These are phyloP conservation scores for Lolium perenne DNA, from an alignment of 176 grass and related monocot species.

Conservation along the genomic window DNA sequence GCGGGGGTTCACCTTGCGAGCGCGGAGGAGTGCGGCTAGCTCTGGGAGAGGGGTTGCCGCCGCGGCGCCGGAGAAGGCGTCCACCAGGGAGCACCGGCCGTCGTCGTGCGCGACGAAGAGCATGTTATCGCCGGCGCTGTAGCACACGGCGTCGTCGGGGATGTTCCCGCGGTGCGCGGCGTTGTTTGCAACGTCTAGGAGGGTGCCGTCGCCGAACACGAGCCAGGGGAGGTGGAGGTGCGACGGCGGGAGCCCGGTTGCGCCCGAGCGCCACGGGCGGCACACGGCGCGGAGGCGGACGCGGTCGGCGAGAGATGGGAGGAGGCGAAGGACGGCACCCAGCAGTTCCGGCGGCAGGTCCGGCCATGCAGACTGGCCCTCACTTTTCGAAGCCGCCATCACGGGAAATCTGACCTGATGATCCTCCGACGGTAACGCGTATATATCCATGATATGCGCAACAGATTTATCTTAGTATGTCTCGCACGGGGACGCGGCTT, in stretches of 20 bases:
- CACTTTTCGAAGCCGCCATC: neutral
- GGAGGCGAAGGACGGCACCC: neutral
- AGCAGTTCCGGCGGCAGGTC: slow-evolving; percentile 5
- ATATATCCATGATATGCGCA: too few species aligned
- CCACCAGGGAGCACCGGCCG: slow-evolving; percentile 17
- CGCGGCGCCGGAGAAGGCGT: neutral
- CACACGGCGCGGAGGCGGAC: slow-evolving; percentile 1
- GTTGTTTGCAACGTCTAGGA: neutral
- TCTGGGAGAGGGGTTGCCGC: neutral
- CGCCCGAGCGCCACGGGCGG: neutral
- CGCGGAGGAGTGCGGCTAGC: neutral
- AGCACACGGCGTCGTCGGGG: neutral
- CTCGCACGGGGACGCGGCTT: too few species aligned
- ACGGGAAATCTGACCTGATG: neutral
- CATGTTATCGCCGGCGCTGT: neutral
- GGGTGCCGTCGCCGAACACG: slow-evolving; percentile 12
- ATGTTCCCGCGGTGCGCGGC: neutral
- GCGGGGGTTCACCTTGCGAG: neutral
- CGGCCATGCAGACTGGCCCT: neutral
- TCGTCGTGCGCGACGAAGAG: neutral
- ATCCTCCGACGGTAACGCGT: neutral
- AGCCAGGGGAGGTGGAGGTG: neutral
- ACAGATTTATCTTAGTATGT: too few species aligned
- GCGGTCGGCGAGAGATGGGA: neutral
- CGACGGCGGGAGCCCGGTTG: neutral